A percentile compares a stretch with the other conserved stretches of the same genome.
Conservation (phyloP, 2,329 filamentous ascomycete genomes). For the Paracamarosporium sp. region DNA sequence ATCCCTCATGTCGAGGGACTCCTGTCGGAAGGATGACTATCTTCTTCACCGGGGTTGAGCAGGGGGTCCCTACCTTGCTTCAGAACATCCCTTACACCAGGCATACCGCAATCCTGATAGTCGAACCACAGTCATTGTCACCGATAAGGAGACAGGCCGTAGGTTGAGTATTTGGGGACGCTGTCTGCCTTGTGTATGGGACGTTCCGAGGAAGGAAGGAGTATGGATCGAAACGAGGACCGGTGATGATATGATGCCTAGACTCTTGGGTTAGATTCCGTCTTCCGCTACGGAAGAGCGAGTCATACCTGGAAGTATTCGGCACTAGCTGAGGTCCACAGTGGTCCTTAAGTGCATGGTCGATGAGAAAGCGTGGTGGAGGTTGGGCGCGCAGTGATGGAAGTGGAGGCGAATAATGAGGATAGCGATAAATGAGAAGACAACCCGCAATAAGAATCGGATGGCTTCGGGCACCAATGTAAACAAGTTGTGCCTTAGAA, state of each 20-base stretch:
- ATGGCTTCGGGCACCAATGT: conserved; percentile 14
- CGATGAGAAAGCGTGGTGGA: conserved; percentile 17
- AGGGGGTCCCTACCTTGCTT: conserved; percentile 19
- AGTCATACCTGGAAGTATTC: conserved; percentile 15
- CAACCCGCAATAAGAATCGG: conserved; percentile 13
- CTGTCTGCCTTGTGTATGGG: conserved; percentile 18
- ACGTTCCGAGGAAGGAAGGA: conserved; percentile 15
- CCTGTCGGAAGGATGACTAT: conserved; percentile 19
- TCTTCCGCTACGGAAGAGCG: conserved; percentile 18
- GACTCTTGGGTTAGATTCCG: conserved; percentile 16
- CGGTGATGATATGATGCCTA: conserved; percentile 21
- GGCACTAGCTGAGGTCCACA: conserved; percentile 22
- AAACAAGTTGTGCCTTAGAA: conserved; percentile 16
- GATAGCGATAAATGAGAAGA: conserved; percentile 7
- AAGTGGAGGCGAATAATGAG: conserved; percentile 14
- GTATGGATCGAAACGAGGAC: conserved; percentile 17
- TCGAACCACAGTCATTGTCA: conserved; percentile 21
- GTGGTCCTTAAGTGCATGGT: conserved; percentile 18
- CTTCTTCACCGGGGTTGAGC: conserved; percentile 17
- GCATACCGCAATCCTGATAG: conserved; percentile 19
- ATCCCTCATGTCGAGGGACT: conserved; percentile 19
- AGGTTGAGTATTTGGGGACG: conserved; percentile 18
- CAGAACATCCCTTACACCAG: conserved; percentile 21
- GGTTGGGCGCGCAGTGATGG: conserved; percentile 14
- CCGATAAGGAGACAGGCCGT: conserved; percentile 19